Evolutionary conservation across 257 asterid species (phyloP).

Genomic region (Solanum tarijense): DNA sequence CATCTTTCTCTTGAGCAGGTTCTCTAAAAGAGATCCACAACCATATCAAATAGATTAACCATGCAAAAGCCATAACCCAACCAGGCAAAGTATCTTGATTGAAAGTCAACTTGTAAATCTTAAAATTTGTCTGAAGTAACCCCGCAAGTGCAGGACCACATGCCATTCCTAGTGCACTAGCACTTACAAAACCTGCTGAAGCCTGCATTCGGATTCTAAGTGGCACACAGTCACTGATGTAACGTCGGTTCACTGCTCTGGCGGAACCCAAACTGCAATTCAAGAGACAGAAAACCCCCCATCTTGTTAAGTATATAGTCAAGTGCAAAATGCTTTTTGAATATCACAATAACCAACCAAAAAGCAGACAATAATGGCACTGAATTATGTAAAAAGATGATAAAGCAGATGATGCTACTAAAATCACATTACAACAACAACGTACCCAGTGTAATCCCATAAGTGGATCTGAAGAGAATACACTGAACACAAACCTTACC

Average conservation of each 20-base stretch:
- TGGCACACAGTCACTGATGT: slow-evolving; percentile 96
- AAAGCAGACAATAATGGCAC: background rate
- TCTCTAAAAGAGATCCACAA: slow-evolving; percentile 76
- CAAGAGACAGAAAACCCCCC: background rate
- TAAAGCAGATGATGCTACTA: background rate
- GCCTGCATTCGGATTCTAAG: slow-evolving; percentile 91
- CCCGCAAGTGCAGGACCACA: slow-evolving; percentile 99
- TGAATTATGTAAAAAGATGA: background rate
- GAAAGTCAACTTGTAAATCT: slow-evolving; percentile 55
- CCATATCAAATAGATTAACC: slow-evolving; percentile 73
- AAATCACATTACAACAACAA: background rate
- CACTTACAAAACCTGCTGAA: slow-evolving; percentile 99
- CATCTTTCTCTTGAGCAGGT: slow-evolving; percentile 45
- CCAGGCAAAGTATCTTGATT: slow-evolving; percentile 90
- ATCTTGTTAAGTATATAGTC: background rate
- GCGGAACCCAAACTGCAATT: slow-evolving; percentile 90
- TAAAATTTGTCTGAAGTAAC: slow-evolving; percentile 68
- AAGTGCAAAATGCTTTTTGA: background rate
- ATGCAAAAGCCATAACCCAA: slow-evolving; percentile 86
- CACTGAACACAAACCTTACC: background rate
- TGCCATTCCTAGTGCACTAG: slow-evolving; percentile 99
- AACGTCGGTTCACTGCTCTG: slow-evolving; percentile 92
- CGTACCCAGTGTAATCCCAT: background rate
- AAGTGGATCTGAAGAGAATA: background rate
- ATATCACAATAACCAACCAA: background rate